Percentiles rank a stretch among this genome's conserved stretches.
These are phyloP conservation scores for Acacia concinna DNA, from an alignment of 331 rosid species.

Conservation along the genomic window DNA sequence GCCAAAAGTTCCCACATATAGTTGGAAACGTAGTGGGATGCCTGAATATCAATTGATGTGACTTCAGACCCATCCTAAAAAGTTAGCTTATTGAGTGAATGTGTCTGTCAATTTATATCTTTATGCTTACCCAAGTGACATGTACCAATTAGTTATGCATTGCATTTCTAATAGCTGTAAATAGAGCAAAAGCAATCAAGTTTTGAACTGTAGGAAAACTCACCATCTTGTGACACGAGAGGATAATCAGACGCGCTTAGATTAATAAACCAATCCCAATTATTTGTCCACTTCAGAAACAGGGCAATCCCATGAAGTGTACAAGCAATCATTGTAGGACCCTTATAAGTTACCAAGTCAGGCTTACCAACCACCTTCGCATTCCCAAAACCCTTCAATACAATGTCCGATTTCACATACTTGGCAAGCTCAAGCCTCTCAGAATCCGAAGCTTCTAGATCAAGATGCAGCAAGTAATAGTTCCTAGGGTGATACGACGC, in stretches of 20 bases:
- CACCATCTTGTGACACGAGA: slow-evolving; percentile 17
- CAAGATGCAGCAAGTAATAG: slow-evolving; percentile 8
- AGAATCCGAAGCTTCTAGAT: slow-evolving; percentile 12
- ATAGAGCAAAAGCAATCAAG: not conserved
- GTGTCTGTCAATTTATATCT: not conserved
- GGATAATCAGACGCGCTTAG: slow-evolving; percentile 23
- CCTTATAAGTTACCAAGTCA: slow-evolving; percentile 13
- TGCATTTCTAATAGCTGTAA: not conserved
- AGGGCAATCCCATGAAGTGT: slow-evolving; percentile 10
- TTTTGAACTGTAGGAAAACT: not conserved
- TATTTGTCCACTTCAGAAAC: slow-evolving; percentile 11
- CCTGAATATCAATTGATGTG: not conserved
- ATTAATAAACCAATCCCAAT: slow-evolving; percentile 19
- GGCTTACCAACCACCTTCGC: slow-evolving; percentile 1
- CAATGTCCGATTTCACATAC: slow-evolving; percentile 6
- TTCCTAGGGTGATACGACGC: slow-evolving; percentile 12
- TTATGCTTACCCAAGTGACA: not conserved
- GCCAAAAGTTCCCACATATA: not conserved
- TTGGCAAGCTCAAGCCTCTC: slow-evolving; percentile 17
- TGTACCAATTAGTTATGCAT: not conserved
- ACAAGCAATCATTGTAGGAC: slow-evolving; percentile 16
- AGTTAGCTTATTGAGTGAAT: not conserved
- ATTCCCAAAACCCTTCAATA: slow-evolving; percentile 1
- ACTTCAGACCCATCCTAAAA: not conserved
- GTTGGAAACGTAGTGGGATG: not conserved